Percentiles rank a stretch among this genome's conserved stretches.
Conservation (phyloP, 192 early-diverging fungal genomes). For the Backusella parvicylindrica region DNA sequence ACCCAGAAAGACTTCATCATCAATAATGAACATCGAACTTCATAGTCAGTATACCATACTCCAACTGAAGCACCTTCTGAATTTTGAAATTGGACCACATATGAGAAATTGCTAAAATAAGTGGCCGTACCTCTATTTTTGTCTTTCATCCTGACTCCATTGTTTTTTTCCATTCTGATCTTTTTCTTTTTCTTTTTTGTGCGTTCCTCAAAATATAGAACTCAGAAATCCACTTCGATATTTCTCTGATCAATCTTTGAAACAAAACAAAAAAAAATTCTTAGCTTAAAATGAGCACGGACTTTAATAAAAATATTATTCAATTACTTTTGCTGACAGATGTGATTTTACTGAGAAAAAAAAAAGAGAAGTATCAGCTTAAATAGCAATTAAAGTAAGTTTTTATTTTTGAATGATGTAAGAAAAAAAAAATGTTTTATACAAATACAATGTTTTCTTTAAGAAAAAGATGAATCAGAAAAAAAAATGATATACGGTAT, state of each 20-base stretch:
- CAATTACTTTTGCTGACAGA: background rate
- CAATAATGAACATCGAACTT: background rate
- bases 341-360: background rate
- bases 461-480: background rate
- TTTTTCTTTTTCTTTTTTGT: background rate
- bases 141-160: background rate
- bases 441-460: background rate
- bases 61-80: background rate
- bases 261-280: background rate
- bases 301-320: background rate
- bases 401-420: background rate
- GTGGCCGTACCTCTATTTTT: background rate
- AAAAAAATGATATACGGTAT: background rate
- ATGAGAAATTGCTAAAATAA: background rate
- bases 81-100: background rate
- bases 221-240: background rate
- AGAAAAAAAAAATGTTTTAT: background rate
- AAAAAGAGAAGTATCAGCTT: background rate
- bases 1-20: too few species aligned
- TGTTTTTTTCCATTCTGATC: background rate
- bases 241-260: background rate
- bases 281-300: background rate
- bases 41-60: background rate
- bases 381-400: background rate
- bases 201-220: background rate